Base-by-base conservation (phyloP, 371 early-diverging fungal species). In the Dinochytrium kinnereticum region DNA sequence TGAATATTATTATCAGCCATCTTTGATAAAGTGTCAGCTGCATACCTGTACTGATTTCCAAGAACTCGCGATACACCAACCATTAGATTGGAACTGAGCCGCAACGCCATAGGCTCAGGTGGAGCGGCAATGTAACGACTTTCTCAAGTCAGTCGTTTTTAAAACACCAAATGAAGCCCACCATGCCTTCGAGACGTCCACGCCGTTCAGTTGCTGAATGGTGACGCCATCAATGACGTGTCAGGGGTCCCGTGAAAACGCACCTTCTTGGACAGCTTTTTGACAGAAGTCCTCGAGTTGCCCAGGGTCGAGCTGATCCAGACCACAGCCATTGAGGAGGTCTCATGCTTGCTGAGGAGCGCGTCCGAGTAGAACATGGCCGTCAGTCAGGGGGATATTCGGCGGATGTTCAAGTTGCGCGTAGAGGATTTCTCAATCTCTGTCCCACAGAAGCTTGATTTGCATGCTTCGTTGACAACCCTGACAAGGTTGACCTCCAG, bases 11-110 rank as follows among this genome's bases (percentile, higher is more conserved):
- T 44, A 13, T 69, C 28, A 55, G 10, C 34, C 10, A 5, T 10
- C 3, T 33, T 55, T 19, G 38, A 10, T 61, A n/a, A n/a, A n/a
- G n/a, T n/a, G 21, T 34, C 19, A 40, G 33, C 36, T 17, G 38
- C n/a, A 38, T 64, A 82, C 33, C 59, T 76, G 72, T 81, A 82
- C 51, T 87, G 88, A 51, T 87, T 87, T 30, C 72, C 74, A 38
- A 83, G 82, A 10, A 88, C 78, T 0, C 88, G 78, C n/a, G 80
- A 65, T 26, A 86, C 82, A 2, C 87, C 86, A 40, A 85, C 64
- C 87, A 89, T 83, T 39, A 89, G 68, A 71, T 86, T 88, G 31
- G 86, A 85, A 1, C 82, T 80, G 49, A 89, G 74, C 5, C 89
- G 74, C n/a, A 89, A 76, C 0, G 89, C 89, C 53, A 89, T 75